A percentile compares a stretch with the other conserved stretches of the same genome.
Evolutionary conservation across 768 basidiomycete species (phyloP).

Genomic region (Cystobasidium tubakii): DNA sequence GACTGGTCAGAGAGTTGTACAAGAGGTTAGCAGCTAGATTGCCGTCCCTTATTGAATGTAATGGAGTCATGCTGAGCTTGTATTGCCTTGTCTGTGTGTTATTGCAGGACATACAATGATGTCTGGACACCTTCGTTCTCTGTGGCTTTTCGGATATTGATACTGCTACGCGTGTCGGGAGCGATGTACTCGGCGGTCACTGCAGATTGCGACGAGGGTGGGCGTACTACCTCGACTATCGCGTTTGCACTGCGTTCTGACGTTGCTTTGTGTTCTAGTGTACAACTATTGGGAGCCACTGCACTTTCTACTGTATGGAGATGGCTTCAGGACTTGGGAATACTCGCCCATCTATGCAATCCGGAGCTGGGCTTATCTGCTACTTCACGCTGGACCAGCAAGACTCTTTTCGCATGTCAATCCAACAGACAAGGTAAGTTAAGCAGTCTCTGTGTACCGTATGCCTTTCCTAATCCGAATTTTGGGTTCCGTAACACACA

Average conservation of each 20-base stretch:
- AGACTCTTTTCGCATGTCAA: slow-evolving; percentile 57
- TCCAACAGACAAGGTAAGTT: slow-evolving; percentile 63
- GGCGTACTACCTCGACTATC: no score
- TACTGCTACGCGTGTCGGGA: slow-evolving; percentile 69
- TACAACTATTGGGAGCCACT: slow-evolving; percentile 99
- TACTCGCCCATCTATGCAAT: slow-evolving; percentile 83
- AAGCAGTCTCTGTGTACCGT: background rate
- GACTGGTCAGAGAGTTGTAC: slow-evolving; percentile 32
- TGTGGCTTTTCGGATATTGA: slow-evolving; percentile 71
- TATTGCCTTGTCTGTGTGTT: background rate
- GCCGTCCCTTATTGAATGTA: background rate
- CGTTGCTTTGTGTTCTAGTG: slow-evolving; percentile 55
- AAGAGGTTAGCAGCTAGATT: background rate
- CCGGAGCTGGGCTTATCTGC: slow-evolving; percentile 87
- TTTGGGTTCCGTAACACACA: slow-evolving; percentile 47
- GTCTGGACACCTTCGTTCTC: slow-evolving; percentile 62
- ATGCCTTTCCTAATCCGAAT: background rate
- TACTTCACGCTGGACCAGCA: slow-evolving; percentile 68
- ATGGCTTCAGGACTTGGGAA: slow-evolving; percentile 98
- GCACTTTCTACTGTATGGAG: slow-evolving; percentile 77
- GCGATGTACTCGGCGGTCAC: slow-evolving; percentile 90
- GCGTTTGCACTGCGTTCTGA: no score
- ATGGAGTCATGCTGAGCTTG: background rate
- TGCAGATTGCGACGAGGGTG: slow-evolving; percentile 95
- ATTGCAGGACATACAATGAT: slow-evolving; percentile 2